phyloP scores from a whole-genome alignment of 495 filamentous ascomycete species.

The Hyphodiscus hymeniophilus region DNA sequence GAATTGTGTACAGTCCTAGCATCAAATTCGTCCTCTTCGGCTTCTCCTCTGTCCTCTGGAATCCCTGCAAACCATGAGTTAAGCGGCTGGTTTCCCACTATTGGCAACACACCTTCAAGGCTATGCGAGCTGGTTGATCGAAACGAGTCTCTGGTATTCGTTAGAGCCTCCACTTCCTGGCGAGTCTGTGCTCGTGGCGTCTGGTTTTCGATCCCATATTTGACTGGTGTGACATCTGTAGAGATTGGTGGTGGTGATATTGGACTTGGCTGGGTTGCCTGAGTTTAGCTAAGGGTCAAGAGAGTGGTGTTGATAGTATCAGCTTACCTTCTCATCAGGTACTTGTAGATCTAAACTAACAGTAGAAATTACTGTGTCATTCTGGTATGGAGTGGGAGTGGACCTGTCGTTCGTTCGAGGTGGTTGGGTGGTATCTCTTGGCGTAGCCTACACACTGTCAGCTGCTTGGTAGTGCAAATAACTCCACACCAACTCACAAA shows the following conservation, averaged over 20 bases:
- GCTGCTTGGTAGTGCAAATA: background rate
- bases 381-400: conserved; percentile 20
- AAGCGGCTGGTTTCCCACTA: background rate
- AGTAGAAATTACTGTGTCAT: conserved; percentile 13
- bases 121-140: conserved; percentile 47
- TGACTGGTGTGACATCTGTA: conserved; percentile 58
- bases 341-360: conserved; percentile 23
- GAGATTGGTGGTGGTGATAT: conserved; percentile 57
- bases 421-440: conserved; percentile 12
- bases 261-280: conserved; percentile 27
- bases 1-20: conserved; percentile 32
- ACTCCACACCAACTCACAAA: conserved; percentile 49
- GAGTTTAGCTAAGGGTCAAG: background rate
- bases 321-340: conserved; percentile 30
- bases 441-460: too few species aligned
- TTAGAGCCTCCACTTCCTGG: conserved; percentile 54
- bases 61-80: conserved; percentile 34
- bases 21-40: conserved; percentile 31
- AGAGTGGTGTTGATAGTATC: conserved; percentile 11
- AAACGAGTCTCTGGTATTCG: conserved; percentile 27
- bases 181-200: conserved; percentile 80
- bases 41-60: conserved; percentile 31
- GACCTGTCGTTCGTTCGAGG: conserved; percentile 18
- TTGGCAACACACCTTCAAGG: conserved; percentile 56
- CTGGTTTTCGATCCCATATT: conserved; percentile 56